A percentile compares a stretch with the other conserved stretches of the same genome.
Conservation (phyloP, 2,329 filamentous ascomycete genomes). For the Rhytidhysteron rufulum region DNA sequence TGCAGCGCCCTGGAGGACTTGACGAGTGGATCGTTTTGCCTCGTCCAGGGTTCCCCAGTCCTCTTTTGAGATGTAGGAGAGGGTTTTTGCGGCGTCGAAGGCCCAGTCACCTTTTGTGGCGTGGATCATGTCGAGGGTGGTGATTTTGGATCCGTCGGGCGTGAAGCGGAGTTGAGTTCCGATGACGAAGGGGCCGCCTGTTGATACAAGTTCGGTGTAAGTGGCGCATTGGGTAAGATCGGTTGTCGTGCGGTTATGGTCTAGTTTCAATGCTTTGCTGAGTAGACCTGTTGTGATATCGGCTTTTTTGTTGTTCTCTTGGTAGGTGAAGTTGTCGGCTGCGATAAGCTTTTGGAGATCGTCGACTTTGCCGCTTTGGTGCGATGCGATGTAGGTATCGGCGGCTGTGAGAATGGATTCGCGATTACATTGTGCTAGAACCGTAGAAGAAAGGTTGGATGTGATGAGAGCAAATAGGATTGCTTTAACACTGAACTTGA, state of each 20-base stretch:
- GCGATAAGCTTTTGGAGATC: background rate
- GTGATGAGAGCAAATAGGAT: conserved; percentile 20
- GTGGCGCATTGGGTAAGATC: conserved; percentile 1
- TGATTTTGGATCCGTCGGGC: background rate
- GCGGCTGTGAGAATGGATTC: background rate
- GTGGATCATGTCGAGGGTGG: background rate
- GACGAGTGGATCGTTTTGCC: background rate
- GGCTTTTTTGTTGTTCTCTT: background rate
- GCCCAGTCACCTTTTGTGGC: conserved; percentile 3
- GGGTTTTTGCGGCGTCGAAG: background rate
- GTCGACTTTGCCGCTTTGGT: background rate
- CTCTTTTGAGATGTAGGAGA: background rate
- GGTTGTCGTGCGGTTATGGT: background rate
- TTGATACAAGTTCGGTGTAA: background rate
- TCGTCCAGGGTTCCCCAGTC: background rate
- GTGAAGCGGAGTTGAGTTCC: background rate
- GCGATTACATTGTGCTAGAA: background rate
- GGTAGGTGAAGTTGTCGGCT: background rate
- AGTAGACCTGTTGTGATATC: background rate
- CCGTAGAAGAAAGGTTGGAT: background rate
- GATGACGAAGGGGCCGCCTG: background rate
- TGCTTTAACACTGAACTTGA: too few relatives aligned
- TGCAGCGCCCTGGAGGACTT: background rate
- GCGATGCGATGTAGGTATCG: background rate
- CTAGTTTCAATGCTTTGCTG: background rate